Percentiles rank a stretch among this genome's conserved stretches.
phyloP scores from a whole-genome alignment of 2,329 filamentous ascomycete species.

The Monilinia vaccinii-corymbosi region DNA sequence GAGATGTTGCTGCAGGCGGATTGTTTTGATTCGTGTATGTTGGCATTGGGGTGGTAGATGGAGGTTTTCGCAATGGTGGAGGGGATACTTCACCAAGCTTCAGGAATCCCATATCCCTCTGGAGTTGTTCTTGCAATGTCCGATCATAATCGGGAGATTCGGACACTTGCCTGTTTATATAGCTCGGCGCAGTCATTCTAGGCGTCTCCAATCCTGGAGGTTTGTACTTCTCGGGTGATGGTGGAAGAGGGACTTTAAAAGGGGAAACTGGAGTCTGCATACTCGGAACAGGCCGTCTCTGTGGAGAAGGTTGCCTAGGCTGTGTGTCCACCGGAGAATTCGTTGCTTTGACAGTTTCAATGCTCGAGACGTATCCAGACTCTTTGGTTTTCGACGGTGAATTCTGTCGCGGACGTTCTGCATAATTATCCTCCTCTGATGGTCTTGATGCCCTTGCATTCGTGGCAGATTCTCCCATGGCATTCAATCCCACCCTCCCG shows the following conservation, averaged over 20 bases:
- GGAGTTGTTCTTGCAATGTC: slow-evolving; percentile 53
- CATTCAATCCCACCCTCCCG: slow-evolving; percentile 51
- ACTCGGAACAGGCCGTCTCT: slow-evolving; percentile 43
- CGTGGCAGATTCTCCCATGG: slow-evolving; percentile 72
- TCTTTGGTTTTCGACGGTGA: slow-evolving; percentile 45
- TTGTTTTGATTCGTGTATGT: slow-evolving; percentile 18
- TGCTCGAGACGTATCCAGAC: slow-evolving; percentile 27
- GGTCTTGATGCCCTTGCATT: slow-evolving; percentile 59
- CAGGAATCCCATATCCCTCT: slow-evolving; percentile 50
- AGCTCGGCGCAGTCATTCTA: slow-evolving; percentile 38
- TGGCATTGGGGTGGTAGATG: slow-evolving; percentile 13
- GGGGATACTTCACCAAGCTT: slow-evolving; percentile 35
- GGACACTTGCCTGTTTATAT: slow-evolving; percentile 34
- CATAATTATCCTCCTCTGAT: slow-evolving; percentile 42
- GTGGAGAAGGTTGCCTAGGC: slow-evolving; percentile 51
- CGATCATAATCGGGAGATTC: slow-evolving; percentile 52
- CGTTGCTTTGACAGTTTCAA: slow-evolving; percentile 45
- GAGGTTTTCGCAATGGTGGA: slow-evolving; percentile 16
- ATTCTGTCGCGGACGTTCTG: slow-evolving; percentile 40
- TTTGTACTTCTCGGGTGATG: slow-evolving; percentile 44
- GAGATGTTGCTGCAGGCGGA: slow-evolving; percentile 15
- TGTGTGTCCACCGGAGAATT: slow-evolving; percentile 37
- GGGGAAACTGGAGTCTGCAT: slow-evolving; percentile 37
- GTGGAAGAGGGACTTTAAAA: slow-evolving; percentile 50
- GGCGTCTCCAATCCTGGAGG: slow-evolving; percentile 38